Percentiles rank a stretch among this genome's conserved stretches.
These are phyloP conservation scores for Chrysopogon serrulatus DNA, from an alignment of 176 grass and related monocot genomes.

Conservation along the genomic window DNA sequence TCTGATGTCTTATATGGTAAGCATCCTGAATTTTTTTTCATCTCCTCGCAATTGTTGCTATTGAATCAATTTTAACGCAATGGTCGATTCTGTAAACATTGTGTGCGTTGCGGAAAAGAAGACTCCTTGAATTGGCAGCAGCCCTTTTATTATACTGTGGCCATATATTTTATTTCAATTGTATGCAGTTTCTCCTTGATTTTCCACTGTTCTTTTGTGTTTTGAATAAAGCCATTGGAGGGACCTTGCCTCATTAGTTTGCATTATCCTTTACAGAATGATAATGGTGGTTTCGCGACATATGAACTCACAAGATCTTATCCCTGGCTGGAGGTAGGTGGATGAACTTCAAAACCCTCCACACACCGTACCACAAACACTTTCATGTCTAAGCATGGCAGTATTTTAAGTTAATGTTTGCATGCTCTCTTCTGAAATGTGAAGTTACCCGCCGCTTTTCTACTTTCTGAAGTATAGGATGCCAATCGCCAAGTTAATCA, in stretches of 20 bases:
- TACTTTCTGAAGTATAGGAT: background rate
- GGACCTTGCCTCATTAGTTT: constrained; percentile 9
- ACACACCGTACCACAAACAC: background rate
- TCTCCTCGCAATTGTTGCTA: background rate
- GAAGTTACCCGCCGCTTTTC: background rate
- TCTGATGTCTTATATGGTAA: constrained; percentile 91
- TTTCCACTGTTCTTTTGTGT: background rate
- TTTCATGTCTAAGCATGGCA: background rate
- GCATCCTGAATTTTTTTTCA: background rate
- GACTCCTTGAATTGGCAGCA: background rate
- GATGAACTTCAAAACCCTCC: background rate
- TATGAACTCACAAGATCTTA: constrained; percentile 94
- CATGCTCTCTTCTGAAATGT: background rate
- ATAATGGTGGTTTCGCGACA: constrained; percentile 82
- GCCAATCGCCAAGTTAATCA: background rate
- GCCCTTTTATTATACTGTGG: background rate
- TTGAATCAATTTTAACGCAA: background rate
- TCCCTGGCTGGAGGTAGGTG: constrained; percentile 86
- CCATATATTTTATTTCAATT: background rate
- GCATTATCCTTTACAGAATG: constrained; percentile 53
- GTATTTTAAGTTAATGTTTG: background rate
- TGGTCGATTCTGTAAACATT: background rate
- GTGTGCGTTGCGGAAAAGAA: background rate
- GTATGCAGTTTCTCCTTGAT: constrained; percentile 23
- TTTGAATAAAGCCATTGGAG: constrained; percentile 4